phyloP scores from a whole-genome alignment of 2,329 filamentous ascomycete genomes.

The Fusarium compactum region DNA sequence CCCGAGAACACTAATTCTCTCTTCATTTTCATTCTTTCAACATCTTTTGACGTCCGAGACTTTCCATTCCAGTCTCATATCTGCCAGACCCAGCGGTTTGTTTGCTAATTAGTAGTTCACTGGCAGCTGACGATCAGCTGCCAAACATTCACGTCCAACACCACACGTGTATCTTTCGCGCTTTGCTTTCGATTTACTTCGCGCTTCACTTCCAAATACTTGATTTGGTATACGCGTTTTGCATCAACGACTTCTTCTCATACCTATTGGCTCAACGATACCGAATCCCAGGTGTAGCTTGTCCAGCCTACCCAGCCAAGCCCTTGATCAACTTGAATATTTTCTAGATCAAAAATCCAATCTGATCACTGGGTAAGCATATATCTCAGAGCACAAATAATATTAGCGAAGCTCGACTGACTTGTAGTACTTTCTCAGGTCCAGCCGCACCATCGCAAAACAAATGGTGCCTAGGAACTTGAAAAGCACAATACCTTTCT shows the following conservation, averaged over 20 bases:
- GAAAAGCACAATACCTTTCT: neutral
- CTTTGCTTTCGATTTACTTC: slow-evolving; percentile 15
- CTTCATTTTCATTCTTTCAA: neutral
- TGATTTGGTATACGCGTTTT: neutral
- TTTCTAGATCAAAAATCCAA: neutral
- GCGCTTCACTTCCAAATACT: neutral
- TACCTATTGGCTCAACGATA: neutral
- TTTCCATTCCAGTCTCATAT: neutral
- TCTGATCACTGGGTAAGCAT: neutral
- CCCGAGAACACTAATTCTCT: neutral
- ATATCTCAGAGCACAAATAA: neutral
- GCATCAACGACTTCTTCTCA: neutral
- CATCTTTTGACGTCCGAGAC: neutral
- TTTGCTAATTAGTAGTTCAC: slow-evolving; percentile 15
- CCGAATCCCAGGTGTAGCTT: neutral
- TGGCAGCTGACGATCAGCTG: slow-evolving; percentile 35
- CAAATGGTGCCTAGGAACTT: neutral
- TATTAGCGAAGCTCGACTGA: neutral
- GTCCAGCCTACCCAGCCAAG: neutral
- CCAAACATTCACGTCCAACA: slow-evolving; percentile 25
- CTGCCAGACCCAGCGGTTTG: neutral
- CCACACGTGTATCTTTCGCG: neutral
- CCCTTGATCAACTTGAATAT: neutral
- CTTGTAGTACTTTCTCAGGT: neutral
- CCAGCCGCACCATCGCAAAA: neutral